Conservation (phyloP, 2,329 filamentous ascomycete species). For the Xylaria digitata region DNA sequence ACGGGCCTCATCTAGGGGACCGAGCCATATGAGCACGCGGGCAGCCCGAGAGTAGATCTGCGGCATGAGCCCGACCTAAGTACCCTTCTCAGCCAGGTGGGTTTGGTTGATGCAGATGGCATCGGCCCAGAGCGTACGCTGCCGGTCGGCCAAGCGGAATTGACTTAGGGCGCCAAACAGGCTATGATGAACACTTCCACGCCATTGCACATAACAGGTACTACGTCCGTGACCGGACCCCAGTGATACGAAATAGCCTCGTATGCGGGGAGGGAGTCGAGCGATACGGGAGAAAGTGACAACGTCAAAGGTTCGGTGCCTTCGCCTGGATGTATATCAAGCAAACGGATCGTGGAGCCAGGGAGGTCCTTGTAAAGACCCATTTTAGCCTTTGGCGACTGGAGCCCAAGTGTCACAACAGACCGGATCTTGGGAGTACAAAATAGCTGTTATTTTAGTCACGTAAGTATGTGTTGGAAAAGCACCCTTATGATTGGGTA, state of each 20-base stretch:
- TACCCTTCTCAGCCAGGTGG: conserved; percentile 18
- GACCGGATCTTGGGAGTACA: no score
- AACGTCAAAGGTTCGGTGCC: conserved; percentile 16
- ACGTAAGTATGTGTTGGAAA: no score
- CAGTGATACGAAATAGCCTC: conserved; percentile 30
- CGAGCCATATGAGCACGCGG: conserved; percentile 25
- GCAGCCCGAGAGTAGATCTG: conserved; percentile 30
- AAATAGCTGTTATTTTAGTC: no score
- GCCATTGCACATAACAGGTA: conserved; percentile 14
- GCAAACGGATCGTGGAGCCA: conserved; percentile 22
- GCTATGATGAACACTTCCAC: conserved; percentile 18
- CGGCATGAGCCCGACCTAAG: conserved; percentile 26
- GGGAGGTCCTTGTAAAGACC: no score
- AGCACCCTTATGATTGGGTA: no score
- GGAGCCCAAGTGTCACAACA: no score
- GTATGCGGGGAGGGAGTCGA: conserved; percentile 20
- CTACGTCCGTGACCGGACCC: not conserved
- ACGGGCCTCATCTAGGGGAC: conserved; percentile 6
- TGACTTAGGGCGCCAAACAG: conserved; percentile 20
- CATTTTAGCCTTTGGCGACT: no score
- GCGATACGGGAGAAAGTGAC: conserved; percentile 3
- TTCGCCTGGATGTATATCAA: conserved; percentile 18
- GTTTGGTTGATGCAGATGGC: no score
- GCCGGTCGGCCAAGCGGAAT: conserved; percentile 27
- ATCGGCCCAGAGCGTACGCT: conserved; percentile 29